Conservation (phyloP, 495 filamentous ascomycete species). For the Daldinia grandis region DNA sequence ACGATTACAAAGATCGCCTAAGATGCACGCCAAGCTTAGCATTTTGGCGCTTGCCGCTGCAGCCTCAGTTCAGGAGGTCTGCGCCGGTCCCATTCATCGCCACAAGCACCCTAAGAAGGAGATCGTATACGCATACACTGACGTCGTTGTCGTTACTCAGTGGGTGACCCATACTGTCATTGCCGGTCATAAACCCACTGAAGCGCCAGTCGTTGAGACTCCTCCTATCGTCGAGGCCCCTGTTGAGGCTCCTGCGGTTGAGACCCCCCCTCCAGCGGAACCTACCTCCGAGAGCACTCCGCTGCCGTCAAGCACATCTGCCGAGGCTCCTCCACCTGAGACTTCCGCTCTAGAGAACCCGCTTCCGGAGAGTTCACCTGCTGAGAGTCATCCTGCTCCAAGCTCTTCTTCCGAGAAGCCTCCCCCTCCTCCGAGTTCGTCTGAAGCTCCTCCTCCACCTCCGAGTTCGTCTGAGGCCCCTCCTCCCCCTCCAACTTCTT, state of each 20-base stretch:
- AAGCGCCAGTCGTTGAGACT: background rate
- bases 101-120: slow-evolving; percentile 45
- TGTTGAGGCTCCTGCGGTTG: background rate
- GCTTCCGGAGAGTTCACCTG: slow-evolving; percentile 8
- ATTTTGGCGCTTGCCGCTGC: slow-evolving; percentile 45
- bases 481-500: slow-evolving; percentile 11
- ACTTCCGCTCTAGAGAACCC: slow-evolving; percentile 7
- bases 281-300: background rate
- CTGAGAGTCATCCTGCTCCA: slow-evolving; percentile 11
- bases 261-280: background rate
- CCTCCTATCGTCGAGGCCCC: slow-evolving; percentile 18
- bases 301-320: background rate
- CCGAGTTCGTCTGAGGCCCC: background rate
- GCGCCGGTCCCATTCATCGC: slow-evolving; percentile 37
- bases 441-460: background rate
- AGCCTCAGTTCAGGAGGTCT: slow-evolving; percentile 36
- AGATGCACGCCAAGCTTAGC: slow-evolving; percentile 43
- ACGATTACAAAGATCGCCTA: slow-evolving; percentile 7
- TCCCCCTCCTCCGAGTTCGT: background rate
- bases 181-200: background rate
- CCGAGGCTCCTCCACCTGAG: background rate
- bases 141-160: slow-evolving; percentile 44
- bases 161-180: slow-evolving; percentile 41
- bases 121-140: slow-evolving; percentile 39
- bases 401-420: background rate